Base-by-base conservation (phyloP, 768 basidiomycete genomes). In the Auricularia sp. region DNA sequence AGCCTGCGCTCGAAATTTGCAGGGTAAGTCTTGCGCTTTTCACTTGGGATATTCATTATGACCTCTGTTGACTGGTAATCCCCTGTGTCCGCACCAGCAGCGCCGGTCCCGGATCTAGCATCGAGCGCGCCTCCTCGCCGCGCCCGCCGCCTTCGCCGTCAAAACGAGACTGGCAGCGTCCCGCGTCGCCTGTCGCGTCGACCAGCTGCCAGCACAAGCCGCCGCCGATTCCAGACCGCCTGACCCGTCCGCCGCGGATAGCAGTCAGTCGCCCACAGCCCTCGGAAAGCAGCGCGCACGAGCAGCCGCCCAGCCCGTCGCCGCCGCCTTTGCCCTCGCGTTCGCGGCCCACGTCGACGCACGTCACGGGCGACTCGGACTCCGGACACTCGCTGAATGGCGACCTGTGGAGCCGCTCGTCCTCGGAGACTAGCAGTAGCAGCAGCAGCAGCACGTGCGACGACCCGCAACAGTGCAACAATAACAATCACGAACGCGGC, bases 1-100 rank as follows among this genome's bases (percentile, higher is more conserved):
- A 78, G 80, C 1, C 71, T 81, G 64, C 77, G 79, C 64, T 77
- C 69, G 65, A 77, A 74, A 69, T 80, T 84, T 42, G 39, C 39
- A 66, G 74, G 74, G 84, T 85, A 74, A 76, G 83, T 81, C 5
- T 42, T 1, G 29, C 3, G 39, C 39, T 42, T 42, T 8, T 0
- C 7, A 14, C 8, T 1, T n/a, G 23, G 44, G 1, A 54, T 56
- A 35, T 23, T 14, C 53, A 12, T 51, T 6, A 8, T 39, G 39
- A 18, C 62, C 16, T 29, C 3, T 18, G 18, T 23, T 16, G 36
- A n/a, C 7, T 58, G 43, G 0, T 29, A 29, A 29, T 2, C 29
- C 29, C 29, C 29, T 29, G 29, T 29, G 29, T 29, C 0, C 29
- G 29, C 29, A 29, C 29, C 29, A 29, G 29, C 29, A 29, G 29